Evolutionary conservation across 2,329 filamentous ascomycete species (phyloP), one percentile per base, ranked within the genome.

Genomic region (Lanzia echinophila): DNA sequence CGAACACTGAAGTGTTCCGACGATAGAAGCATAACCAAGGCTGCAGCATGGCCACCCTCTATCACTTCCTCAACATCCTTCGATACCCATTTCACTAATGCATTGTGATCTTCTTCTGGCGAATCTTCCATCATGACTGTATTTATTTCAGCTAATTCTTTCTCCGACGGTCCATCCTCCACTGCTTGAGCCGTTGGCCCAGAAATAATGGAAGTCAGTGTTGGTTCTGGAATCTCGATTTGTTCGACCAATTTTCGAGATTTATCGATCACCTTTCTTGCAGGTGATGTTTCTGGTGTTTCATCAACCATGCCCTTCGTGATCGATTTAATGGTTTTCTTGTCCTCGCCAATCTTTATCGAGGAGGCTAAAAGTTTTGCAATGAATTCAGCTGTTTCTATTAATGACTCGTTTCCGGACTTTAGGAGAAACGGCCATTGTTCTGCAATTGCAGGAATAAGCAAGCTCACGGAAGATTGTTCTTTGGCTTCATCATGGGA

Each of bases 41-140:
- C 78, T 13, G 79, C 76, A 20, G 88, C 77, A 62, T 88, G 79
- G 6, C 86, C 87, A 59, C 94, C 87, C 62, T 94, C 88, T 8
- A 95, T 75, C 1, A 90, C 80, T 63, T 91, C 84, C 42, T 91
- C 87, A 0, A 88, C 74, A 32, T 88, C 85, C 65, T 95, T 92
- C 58, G 82, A 79, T 41, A 80, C 76, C 90, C 89, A 96, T 64
- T 75, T 81, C 5, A 74, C 67, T 13, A 86, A 70, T 0, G 77
- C 73, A 6, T 73, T 69, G 53, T 76, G 77, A 57, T 85, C 75
- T 20, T 72, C 71, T 3, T 41, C 46, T 3, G 19, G 36, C 11
- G 22, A 31, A 31, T 56, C 53, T 47, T 58, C 53, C n/a, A 61
- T 20, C 56, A 62, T 56, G 5, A 24, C 48, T 28, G 47, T 49